Evolutionary conservation across 441 rosid genomes (phyloP), one percentile per base, ranked within the genome.

Genomic region (Gossypium laxum): DNA sequence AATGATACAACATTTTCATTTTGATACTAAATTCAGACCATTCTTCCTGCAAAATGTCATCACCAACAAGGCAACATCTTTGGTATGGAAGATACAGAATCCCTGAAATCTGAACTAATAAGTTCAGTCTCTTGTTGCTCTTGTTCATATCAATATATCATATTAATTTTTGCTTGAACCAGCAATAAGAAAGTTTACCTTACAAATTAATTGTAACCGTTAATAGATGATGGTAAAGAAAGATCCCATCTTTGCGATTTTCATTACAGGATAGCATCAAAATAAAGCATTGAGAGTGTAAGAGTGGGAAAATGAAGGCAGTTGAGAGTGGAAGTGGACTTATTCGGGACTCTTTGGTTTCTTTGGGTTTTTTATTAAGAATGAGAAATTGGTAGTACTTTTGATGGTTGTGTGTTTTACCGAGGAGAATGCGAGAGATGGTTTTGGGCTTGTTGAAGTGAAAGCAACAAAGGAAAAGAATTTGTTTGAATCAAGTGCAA

Each of bases 91-190:
- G 90, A 77, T 81, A 71, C 82, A 21, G 89, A 76, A 82, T 82
- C 90, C 90, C 74, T 87, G 80, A 91, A 88, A 82, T 90, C 96
- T 76, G 84, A 75, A 34, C 93, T 90, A 72, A 63, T 78, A 71
- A 93, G 81, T 76, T 89, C 80, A 58, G 87, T 22, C 57, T 67
- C 79, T 83, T 78, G 69, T 72, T 64, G 55, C 24, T 63, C 67
- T 78, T 85, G 79, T 79, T 88, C 72, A 85, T 34, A 72, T 90
- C 90, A 69, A 94, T 74, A 74, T 82, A 89, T 73, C 92, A 76
- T 63, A 89, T 85, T 45, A 88, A 34, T 81, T 88, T 79, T 93
- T 91, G 83, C 89, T 93, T 67, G 97, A 89, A 81, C 90, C 3
- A 63, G 18, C 47, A 61, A 15, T 32, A 10, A 62, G 48, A 38